Conservation (phyloP, 163 green algal species). For the Coccomyxa subellipsoidea region DNA sequence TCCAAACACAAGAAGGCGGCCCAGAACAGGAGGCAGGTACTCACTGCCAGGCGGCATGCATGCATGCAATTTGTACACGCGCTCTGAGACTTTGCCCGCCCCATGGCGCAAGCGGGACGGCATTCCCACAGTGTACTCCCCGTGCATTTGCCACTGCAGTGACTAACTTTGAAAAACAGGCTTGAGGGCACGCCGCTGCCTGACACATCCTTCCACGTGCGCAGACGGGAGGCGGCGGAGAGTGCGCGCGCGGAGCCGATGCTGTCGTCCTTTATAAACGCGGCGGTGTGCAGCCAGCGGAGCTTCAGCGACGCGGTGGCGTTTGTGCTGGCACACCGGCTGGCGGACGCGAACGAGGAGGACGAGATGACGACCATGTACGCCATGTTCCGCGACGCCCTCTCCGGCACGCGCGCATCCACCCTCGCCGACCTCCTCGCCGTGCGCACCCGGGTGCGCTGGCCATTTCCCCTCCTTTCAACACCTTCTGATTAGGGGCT, state of each 20-base stretch:
- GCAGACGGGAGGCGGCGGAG: background rate
- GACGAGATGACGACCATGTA: conserved; percentile 7
- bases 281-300: background rate
- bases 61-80: too few relatives aligned
- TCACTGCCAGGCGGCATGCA: too few relatives aligned
- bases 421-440: background rate
- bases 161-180: too few relatives aligned
- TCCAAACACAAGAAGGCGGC: too few relatives aligned
- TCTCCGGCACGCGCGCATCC: background rate
- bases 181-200: too few relatives aligned
- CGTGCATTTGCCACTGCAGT: too few relatives aligned
- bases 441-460: background rate
- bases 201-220: too few relatives aligned
- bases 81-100: too few relatives aligned
- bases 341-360: conserved; percentile 8
- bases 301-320: background rate
- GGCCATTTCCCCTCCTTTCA: background rate
- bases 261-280: conserved; percentile 5
- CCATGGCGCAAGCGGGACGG: too few relatives aligned
- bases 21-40: too few relatives aligned
- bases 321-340: conserved; percentile 1
- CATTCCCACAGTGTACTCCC: too few relatives aligned
- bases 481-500: background rate
- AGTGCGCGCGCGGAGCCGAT: background rate
- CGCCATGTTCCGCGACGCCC: background rate